These are phyloP conservation scores for Boletus sp. DNA, from an alignment of 768 basidiomycete species.

Conservation along the genomic window DNA sequence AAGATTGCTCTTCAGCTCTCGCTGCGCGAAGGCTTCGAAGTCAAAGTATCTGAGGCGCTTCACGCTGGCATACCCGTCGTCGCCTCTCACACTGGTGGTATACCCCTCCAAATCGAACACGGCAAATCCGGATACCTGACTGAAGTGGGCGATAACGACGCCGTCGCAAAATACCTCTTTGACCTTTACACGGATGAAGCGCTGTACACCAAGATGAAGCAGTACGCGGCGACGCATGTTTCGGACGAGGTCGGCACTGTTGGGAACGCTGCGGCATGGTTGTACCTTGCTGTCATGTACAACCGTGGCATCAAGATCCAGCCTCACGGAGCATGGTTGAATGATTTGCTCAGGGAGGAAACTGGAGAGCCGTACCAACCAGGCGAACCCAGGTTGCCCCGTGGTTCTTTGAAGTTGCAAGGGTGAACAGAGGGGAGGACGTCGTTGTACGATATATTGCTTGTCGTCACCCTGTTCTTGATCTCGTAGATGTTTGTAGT, in stretches of 20 bases:
- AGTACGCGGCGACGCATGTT: constrained; percentile 71
- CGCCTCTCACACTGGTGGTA: constrained; percentile 83
- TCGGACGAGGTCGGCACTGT: constrained; percentile 84
- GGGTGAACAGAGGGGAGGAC: no score
- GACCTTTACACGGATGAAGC: constrained; percentile 74
- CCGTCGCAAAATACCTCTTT: constrained; percentile 73
- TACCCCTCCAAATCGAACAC: constrained; percentile 86
- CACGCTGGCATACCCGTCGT: constrained; percentile 87
- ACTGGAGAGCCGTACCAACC: constrained; percentile 65
- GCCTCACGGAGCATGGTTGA: constrained; percentile 82
- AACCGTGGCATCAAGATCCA: constrained; percentile 69
- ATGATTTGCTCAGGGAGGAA: constrained; percentile 74
- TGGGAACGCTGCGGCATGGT: constrained; percentile 67
- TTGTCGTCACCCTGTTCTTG: not conserved
- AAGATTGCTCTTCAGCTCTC: constrained; percentile 90
- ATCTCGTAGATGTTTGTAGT: not conserved
- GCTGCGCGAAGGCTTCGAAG: constrained; percentile 93
- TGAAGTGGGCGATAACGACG: constrained; percentile 67
- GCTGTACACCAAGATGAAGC: constrained; percentile 59
- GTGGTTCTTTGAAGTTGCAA: constrained; percentile 53
- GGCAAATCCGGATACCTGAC: constrained; percentile 88
- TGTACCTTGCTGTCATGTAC: constrained; percentile 80
- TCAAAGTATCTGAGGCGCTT: constrained; percentile 95
- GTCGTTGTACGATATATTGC: constrained; percentile 14
- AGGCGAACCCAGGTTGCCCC: constrained; percentile 71